These are phyloP conservation scores for Debaryomyces castellii DNA, from an alignment of 805 yeast genomes.

Conservation along the genomic window DNA sequence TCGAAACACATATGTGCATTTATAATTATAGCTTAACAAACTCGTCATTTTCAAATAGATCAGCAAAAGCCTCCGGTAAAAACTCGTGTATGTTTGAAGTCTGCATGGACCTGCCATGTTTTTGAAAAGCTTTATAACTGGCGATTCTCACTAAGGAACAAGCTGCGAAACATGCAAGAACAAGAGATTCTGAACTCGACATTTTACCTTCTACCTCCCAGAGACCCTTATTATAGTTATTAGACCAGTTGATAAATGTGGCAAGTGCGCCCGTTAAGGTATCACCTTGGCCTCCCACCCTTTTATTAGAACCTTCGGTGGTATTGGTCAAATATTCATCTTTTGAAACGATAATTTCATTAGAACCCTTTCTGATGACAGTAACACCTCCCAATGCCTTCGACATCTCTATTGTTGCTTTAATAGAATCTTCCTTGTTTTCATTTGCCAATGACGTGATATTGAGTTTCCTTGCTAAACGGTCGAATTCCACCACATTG, in stretches of 20 bases:
- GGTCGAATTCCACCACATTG: constrained; percentile 77
- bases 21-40: constrained; percentile 14
- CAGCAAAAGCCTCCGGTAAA: constrained; percentile 63
- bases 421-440: constrained; percentile 17
- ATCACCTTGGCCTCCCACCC: constrained; percentile 98
- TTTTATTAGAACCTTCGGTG: constrained; percentile 63
- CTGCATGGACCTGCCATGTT: constrained; percentile 75
- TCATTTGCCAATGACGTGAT: constrained; percentile 25
- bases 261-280: constrained; percentile 85
- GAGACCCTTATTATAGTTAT: constrained; percentile 54
- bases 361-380: constrained; percentile 70
- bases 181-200: constrained; percentile 24
- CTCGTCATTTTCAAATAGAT: constrained; percentile 33
- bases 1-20: too few relatives aligned
- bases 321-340: constrained; percentile 42
- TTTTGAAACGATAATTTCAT: constrained; percentile 63
- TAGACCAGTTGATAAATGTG: constrained; percentile 77
- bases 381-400: constrained; percentile 53
- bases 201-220: constrained; percentile 52
- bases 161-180: constrained; percentile 73
- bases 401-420: constrained; percentile 45
- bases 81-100: constrained; percentile 76
- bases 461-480: constrained; percentile 57
- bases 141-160: constrained; percentile 65
- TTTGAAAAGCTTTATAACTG: constrained; percentile 60